Evolutionary conservation across 768 basidiomycete species (phyloP), one percentile per base, ranked within the genome.

Genomic region (Leccinum imitatum): DNA sequence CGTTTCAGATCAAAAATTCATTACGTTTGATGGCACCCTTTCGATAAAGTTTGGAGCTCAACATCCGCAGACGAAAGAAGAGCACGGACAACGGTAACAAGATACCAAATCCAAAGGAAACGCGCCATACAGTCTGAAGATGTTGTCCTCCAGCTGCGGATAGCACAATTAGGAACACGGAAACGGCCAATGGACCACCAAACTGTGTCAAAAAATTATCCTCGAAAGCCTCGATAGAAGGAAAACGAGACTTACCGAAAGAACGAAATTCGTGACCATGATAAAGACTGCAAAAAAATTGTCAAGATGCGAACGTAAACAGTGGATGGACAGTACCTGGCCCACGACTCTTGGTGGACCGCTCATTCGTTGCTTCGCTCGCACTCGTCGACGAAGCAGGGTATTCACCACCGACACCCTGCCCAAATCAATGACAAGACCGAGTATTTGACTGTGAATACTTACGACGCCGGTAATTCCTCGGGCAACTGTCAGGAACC

Each of bases 371-470:
- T 31, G 88, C 82, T 71, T 91, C 89, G 31, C 81, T 82, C 5
- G 89, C 88, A 46, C 82, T 82, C 0, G 87, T 85, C 0, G 85
- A 86, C 6, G 85, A 87, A 8, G 86, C 87, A 1, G 89, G 89
- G 71, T 91, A 91, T 75, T 91, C 89, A 25, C 89, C 89, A 37
- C 88, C 88, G 13, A 89, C 87, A 59, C 89, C 89, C 80, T 87
- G 57, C 19, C 44, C 54, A 17, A 52, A 48, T 66, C 41, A 58
- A 48, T 33, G 53, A 57, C 9, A 59, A 46, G 54, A 23, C 17
- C 23, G 47, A 27, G 15, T 11, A 6, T 19, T 14, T 21, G 33
- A 47, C 25, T 23, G 21, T 53, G 50, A 41, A 46, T 47, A 15
- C 82, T 67, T 62, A 86, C 86, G 50, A 87, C 73, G 19, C 87